phyloP scores from a whole-genome alignment of 495 filamentous ascomycete species.

The Zalerion maritima region DNA sequence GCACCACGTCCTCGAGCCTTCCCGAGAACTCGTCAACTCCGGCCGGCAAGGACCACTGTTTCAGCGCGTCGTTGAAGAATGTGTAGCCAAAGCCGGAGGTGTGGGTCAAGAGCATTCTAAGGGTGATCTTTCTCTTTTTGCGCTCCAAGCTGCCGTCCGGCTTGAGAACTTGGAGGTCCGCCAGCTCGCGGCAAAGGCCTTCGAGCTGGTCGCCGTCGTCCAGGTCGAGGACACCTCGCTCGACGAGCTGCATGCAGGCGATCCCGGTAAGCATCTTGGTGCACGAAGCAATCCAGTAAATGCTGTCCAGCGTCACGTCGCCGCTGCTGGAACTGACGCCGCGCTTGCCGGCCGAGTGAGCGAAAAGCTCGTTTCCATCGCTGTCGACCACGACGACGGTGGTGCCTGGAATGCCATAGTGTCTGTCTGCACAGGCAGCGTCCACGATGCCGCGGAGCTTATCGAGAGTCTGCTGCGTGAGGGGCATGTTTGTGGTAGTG shows the following conservation, averaged over 20 bases:
- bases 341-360: constrained; percentile 29
- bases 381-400: constrained; percentile 33
- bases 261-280: constrained; percentile 41
- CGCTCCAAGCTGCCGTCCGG: constrained; percentile 31
- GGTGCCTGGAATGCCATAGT: constrained; percentile 28
- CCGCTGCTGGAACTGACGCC: constrained; percentile 18
- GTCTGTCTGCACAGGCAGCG: constrained; percentile 20
- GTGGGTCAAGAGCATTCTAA: constrained; percentile 48
- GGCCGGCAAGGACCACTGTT: constrained; percentile 27
- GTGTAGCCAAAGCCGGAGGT: constrained; percentile 39
- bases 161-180: constrained; percentile 29
- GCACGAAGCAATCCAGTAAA: constrained; percentile 48
- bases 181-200: constrained; percentile 35
- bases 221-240: constrained; percentile 35
- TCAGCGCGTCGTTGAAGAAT: constrained; percentile 38
- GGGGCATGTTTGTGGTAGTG: constrained; percentile 4
- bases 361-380: constrained; percentile 33
- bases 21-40: constrained; percentile 43
- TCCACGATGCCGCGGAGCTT: constrained; percentile 18
- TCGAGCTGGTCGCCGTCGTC: constrained; percentile 37
- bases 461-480: constrained; percentile 6
- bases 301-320: constrained; percentile 34
- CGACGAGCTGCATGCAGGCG: constrained; percentile 48
- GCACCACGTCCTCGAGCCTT: constrained; percentile 22
- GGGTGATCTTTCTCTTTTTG: constrained; percentile 40